Evolutionary conservation across 495 filamentous ascomycete genomes (phyloP).

Genomic region (Evernia prunastri): DNA sequence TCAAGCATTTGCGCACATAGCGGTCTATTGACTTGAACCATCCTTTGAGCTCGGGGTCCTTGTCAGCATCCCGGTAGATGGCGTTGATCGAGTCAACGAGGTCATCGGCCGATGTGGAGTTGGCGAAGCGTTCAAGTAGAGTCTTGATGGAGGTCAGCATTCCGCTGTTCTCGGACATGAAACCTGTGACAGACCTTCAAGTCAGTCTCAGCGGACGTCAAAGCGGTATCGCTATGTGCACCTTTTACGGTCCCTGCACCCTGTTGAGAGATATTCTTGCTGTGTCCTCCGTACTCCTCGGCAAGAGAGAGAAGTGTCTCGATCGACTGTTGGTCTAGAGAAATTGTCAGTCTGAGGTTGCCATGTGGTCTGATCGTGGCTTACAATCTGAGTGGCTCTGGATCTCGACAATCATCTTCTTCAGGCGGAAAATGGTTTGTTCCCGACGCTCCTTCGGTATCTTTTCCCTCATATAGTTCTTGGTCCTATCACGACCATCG

Average conservation of each 20-base stretch:
- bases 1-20: constrained; percentile 76
- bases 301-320: constrained; percentile 76
- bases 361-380: constrained; percentile 22
- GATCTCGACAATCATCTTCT: constrained; percentile 97
- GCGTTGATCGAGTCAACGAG: constrained; percentile 78
- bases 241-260: constrained; percentile 61
- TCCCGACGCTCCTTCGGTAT: constrained; percentile 91
- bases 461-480: constrained; percentile 72
- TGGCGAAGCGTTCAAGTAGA: constrained; percentile 91
- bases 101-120: constrained; percentile 82
- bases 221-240: constrained; percentile 51
- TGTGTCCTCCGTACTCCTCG: constrained; percentile 77
- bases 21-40: constrained; percentile 80
- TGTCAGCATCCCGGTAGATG: constrained; percentile 87
- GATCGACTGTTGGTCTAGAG: constrained; percentile 70
- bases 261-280: constrained; percentile 55
- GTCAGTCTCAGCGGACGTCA: constrained; percentile 69
- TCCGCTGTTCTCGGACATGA: constrained; percentile 27
- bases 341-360: constrained; percentile 16
- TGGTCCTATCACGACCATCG: constrained; percentile 50
- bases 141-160: constrained; percentile 55
- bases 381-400: constrained; percentile 85
- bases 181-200: constrained; percentile 56
- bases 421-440: constrained; percentile 84
- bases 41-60: constrained; percentile 74